A percentile compares a stretch with the other conserved stretches of the same genome.
These are phyloP conservation scores for Poa pratensis DNA, from an alignment of 176 grass and related monocot genomes.

Conservation along the genomic window DNA sequence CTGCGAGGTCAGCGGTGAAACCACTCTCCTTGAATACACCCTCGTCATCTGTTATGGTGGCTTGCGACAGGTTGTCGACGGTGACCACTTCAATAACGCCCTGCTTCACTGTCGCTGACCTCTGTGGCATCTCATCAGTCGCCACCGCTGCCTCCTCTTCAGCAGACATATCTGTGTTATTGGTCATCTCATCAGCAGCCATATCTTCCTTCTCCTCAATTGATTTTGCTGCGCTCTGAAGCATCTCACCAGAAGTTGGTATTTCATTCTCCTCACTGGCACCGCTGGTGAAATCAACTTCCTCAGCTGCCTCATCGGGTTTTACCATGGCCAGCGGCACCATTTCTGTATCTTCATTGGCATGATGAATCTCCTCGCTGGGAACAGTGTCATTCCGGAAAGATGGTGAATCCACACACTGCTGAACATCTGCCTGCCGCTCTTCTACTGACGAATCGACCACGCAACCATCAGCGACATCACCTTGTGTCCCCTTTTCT, in stretches of 20 bases:
- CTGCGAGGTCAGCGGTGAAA: background rate
- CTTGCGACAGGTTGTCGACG: background rate
- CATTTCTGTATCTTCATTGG: background rate
- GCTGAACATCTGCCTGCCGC: background rate
- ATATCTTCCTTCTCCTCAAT: background rate
- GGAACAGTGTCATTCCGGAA: background rate
- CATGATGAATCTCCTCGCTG: background rate
- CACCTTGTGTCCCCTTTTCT: constrained; percentile 20
- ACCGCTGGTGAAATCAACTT: background rate
- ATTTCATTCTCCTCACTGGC: background rate
- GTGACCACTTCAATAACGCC: background rate
- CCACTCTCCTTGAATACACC: background rate
- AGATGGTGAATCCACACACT: background rate
- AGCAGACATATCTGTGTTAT: background rate
- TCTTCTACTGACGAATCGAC: background rate
- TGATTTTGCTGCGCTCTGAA: background rate
- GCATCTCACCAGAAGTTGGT: background rate
- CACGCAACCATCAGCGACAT: background rate
- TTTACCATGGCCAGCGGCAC: background rate
- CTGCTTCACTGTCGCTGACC: background rate
- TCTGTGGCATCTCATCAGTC: background rate
- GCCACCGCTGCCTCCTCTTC: background rate
- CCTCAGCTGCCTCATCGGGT: background rate
- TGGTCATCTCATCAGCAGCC: background rate
- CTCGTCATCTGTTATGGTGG: background rate